These are phyloP conservation scores for Triticum timopheevii DNA, from an alignment of 176 grass and related monocot species.

Conservation along the genomic window DNA sequence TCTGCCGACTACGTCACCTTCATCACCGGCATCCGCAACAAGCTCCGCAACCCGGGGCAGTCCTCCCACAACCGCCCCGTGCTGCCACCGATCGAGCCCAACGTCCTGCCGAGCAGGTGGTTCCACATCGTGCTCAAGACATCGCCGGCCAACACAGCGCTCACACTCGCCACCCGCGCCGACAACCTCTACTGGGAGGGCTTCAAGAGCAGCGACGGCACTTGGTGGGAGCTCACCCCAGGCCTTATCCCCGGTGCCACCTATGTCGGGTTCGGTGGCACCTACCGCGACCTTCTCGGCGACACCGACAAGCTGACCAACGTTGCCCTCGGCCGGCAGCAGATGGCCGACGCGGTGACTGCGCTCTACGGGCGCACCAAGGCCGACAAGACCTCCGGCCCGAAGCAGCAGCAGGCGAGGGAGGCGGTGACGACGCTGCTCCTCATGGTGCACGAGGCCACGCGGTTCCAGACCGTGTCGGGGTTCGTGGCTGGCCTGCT, in stretches of 20 bases:
- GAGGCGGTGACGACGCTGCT: background rate
- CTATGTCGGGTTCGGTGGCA: background rate
- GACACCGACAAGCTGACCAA: background rate
- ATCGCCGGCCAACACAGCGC: background rate
- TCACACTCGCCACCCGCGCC: slow-evolving; percentile 12
- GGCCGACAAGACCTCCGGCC: background rate
- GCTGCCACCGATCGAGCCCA: background rate
- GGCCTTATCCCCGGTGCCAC: background rate
- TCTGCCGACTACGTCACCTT: slow-evolving; percentile 15
- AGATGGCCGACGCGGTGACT: background rate
- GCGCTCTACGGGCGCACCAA: background rate
- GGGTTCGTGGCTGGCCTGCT: background rate
- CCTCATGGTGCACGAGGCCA: background rate
- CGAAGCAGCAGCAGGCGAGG: background rate
- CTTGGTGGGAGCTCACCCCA: slow-evolving; percentile 35
- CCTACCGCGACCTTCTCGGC: background rate
- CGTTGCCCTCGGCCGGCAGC: background rate
- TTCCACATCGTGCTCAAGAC: slow-evolving; percentile 26
- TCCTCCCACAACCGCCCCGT: slow-evolving; percentile 30
- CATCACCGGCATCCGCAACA: slow-evolving; percentile 7
- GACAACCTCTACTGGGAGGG: slow-evolving; percentile 40
- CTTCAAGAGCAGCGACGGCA: slow-evolving; percentile 16
- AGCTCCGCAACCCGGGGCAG: slow-evolving; percentile 14
- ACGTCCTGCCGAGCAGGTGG: slow-evolving; percentile 14
- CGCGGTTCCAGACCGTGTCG: background rate